Evolutionary conservation across 1,139 yeast species (phyloP), one percentile per base, ranked within the genome.

Genomic region (Starmera stellimalicola): DNA sequence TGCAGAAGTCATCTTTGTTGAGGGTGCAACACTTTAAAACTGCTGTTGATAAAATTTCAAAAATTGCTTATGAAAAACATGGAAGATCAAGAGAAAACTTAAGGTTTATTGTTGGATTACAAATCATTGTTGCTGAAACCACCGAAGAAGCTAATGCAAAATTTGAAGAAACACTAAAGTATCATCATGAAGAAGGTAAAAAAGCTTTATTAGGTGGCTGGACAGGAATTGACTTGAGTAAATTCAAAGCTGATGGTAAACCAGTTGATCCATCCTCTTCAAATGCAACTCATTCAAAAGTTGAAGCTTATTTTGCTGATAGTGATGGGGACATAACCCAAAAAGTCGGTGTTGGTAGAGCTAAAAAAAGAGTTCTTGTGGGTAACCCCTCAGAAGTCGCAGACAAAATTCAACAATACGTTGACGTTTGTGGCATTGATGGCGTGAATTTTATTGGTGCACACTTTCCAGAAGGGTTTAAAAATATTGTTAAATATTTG

Each of bases 1-100:
- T 43, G 68, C 67, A 3, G 69, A 63, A 41, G 54, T 54, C 11
- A 60, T 61, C 8, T 63, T 63, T 41, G 50, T 61, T 15, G 55
- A 62, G 17, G 43, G 46, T 18, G 36, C 45, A 24, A 43, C 52
- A 6, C 51, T 62, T 3, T 18, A 54, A 47, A 6, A 45, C 37
- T n/a, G 54, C 55, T 38, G 55, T 57, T 27, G 41, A 48, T 7
- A 52, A 48, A 20, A 49, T 59, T 25, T 56, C 51, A 30, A 44
- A 41, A 16, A 26, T 57, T 9, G 60, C 60, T 7, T 39, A 38
- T 16, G 61, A 65, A 4, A 48, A 51, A 32, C 55, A 45, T 34
- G 50, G 48, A 5, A 39, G 58, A 26, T 51, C 49, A 18, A 44
- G 44, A 1, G 42, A 47, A 11, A 40, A 49, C 19, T 47, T 54